Evolutionary conservation across 1,139 yeast species (phyloP).

Genomic region (Yamadazyma taylorii): DNA sequence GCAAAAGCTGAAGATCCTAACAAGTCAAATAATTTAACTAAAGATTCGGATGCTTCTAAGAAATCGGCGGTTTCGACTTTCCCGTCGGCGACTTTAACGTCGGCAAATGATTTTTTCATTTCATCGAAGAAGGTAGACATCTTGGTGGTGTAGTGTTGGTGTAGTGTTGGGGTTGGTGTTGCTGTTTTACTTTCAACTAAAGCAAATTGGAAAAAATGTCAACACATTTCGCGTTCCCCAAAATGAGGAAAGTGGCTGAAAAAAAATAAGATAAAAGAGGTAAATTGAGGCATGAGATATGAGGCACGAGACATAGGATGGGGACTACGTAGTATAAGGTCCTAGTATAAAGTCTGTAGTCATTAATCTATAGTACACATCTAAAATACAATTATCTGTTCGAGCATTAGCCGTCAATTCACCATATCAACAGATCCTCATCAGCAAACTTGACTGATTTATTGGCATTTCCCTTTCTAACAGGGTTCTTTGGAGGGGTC

Average conservation of each 20-base stretch:
- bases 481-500: too few relatives aligned
- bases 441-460: conserved; percentile 51
- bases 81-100: conserved; percentile 60
- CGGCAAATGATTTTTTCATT: conserved; percentile 70
- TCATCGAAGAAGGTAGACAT: conserved; percentile 80
- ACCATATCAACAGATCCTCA: conserved; percentile 35
- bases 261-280: too few relatives aligned
- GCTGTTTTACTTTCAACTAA: not conserved
- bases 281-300: too few relatives aligned
- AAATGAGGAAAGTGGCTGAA: too few relatives aligned
- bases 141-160: conserved; percentile 10
- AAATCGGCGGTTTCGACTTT: conserved; percentile 74
- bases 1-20: conserved; percentile 84
- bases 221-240: not conserved
- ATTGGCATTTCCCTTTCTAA: conserved; percentile 2
- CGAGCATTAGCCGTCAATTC: too few relatives aligned
- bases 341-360: too few relatives aligned
- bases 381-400: too few relatives aligned
- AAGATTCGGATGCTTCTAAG: conserved; percentile 80
- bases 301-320: too few relatives aligned
- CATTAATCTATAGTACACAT: not conserved
- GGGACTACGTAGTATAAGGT: too few relatives aligned
- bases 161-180: too few relatives aligned
- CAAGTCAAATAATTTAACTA: conserved; percentile 79
- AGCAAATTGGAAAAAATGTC: not conserved